Evolutionary conservation across 495 filamentous ascomycete genomes (phyloP).

Genomic region (Trichoderma orchidacearum): DNA sequence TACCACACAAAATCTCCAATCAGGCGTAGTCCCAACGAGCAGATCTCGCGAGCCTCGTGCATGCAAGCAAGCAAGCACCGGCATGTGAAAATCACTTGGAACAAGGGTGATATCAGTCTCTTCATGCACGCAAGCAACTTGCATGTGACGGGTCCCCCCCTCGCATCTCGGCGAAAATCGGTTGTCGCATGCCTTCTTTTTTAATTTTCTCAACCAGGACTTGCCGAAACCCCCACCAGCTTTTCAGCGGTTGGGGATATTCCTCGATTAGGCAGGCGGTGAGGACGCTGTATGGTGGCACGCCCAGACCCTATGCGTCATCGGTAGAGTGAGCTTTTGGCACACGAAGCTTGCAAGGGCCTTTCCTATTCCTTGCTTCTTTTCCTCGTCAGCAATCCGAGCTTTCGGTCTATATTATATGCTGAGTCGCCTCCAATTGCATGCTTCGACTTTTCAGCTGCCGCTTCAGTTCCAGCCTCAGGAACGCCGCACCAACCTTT

Average conservation of each 20-base stretch:
- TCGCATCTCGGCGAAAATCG: neutral
- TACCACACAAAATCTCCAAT: no score
- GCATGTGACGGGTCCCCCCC: neutral
- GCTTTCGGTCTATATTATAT: neutral
- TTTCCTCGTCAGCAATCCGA: neutral
- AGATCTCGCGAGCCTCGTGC: neutral
- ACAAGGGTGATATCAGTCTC: neutral
- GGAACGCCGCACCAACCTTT: neutral
- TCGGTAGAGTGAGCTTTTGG: neutral
- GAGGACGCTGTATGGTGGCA: neutral
- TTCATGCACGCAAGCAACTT: neutral
- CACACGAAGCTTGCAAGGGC: neutral
- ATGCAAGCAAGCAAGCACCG: no score
- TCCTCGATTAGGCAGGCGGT: neutral
- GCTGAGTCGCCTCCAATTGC: neutral
- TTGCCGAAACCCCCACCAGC: neutral
- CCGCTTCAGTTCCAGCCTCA: neutral
- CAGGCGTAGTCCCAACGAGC: no score
- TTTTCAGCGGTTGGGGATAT: neutral
- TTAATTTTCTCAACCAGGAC: no score
- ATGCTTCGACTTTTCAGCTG: neutral
- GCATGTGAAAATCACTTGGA: neutral
- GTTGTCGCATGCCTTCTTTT: neutral
- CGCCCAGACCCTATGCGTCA: neutral
- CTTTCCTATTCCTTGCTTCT: neutral